Conservation (phyloP, 495 filamentous ascomycete species). For the Cercophora sp. region DNA sequence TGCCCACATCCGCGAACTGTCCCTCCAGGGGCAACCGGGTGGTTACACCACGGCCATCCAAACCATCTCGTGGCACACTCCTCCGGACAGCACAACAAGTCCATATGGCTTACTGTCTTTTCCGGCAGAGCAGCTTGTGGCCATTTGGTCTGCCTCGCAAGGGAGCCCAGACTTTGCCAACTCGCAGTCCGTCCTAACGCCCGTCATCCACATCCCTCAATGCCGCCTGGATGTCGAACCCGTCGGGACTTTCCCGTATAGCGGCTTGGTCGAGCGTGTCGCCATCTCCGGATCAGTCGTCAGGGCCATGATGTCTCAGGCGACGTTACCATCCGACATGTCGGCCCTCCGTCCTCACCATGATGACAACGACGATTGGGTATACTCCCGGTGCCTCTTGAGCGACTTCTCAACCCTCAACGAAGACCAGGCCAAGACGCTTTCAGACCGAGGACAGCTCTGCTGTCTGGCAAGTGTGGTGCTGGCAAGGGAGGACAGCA, state of each 20-base stretch:
- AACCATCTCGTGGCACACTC: background rate
- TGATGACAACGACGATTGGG: constrained; percentile 29
- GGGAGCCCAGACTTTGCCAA: background rate
- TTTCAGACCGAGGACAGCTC: constrained; percentile 20
- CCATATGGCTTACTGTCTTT: background rate
- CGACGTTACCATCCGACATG: constrained; percentile 3
- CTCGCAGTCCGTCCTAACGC: background rate
- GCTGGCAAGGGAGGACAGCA: constrained; percentile 2
- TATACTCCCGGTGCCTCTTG: constrained; percentile 26
- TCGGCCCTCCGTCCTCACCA: constrained; percentile 10
- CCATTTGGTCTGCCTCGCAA: background rate
- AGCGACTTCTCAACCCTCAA: constrained; percentile 26
- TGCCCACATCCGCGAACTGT: background rate
- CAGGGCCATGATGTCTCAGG: constrained; percentile 14
- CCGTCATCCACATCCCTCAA: constrained; percentile 9
- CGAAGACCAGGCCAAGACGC: constrained; percentile 17
- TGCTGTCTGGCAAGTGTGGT: constrained; percentile 30
- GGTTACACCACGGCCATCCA: background rate
- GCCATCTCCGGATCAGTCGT: constrained; percentile 17
- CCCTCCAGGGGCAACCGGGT: background rate
- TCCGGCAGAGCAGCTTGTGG: background rate
- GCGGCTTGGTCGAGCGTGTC: background rate
- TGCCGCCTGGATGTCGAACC: background rate
- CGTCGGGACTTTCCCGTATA: background rate
- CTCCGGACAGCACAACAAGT: background rate